Evolutionary conservation across 2,329 filamentous ascomycete genomes (phyloP).

Genomic region (Cyclaneusma minus): DNA sequence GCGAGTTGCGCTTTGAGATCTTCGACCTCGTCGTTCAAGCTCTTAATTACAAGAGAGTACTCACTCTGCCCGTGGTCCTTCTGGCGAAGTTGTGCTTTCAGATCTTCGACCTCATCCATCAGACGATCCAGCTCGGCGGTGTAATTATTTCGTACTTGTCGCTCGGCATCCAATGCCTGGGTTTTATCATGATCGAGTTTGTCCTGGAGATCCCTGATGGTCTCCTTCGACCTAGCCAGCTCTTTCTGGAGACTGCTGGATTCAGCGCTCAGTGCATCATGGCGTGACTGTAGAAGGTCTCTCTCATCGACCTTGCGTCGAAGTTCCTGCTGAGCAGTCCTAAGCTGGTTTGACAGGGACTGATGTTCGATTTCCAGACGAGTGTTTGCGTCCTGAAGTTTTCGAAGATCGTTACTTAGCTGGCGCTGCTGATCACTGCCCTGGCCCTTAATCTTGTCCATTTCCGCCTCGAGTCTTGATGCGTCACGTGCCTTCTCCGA

Average conservation of each 20-base stretch:
- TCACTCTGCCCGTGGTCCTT: slow-evolving; percentile 52
- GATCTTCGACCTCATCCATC: slow-evolving; percentile 31
- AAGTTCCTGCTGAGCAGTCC: slow-evolving; percentile 42
- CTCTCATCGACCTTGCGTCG: slow-evolving; percentile 48
- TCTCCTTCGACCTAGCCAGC: slow-evolving; percentile 28
- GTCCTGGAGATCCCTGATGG: slow-evolving; percentile 29
- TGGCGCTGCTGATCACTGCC: slow-evolving; percentile 16
- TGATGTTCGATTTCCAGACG: slow-evolving; percentile 20
- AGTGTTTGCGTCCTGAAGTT: slow-evolving; percentile 17
- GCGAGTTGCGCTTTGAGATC: slow-evolving; percentile 41
- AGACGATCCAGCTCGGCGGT: slow-evolving; percentile 36
- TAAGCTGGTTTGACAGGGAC: slow-evolving; percentile 32
- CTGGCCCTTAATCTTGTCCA: slow-evolving; percentile 25
- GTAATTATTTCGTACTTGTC: slow-evolving; percentile 38
- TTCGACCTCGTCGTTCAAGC: slow-evolving; percentile 32
- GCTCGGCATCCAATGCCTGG: slow-evolving; percentile 25
- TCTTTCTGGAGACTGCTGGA: slow-evolving; percentile 52
- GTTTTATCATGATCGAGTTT: slow-evolving; percentile 27
- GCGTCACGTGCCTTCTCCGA: slow-evolving; percentile 25
- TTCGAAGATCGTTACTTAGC: too few relatives aligned
- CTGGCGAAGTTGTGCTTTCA: slow-evolving; percentile 42
- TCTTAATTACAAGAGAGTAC: slow-evolving; percentile 40
- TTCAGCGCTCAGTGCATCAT: slow-evolving; percentile 51
- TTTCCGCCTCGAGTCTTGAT: slow-evolving; percentile 21
- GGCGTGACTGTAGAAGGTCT: slow-evolving; percentile 49